Base-by-base conservation (phyloP, 805 yeast genomes). In the Citeromyces matritensis region DNA sequence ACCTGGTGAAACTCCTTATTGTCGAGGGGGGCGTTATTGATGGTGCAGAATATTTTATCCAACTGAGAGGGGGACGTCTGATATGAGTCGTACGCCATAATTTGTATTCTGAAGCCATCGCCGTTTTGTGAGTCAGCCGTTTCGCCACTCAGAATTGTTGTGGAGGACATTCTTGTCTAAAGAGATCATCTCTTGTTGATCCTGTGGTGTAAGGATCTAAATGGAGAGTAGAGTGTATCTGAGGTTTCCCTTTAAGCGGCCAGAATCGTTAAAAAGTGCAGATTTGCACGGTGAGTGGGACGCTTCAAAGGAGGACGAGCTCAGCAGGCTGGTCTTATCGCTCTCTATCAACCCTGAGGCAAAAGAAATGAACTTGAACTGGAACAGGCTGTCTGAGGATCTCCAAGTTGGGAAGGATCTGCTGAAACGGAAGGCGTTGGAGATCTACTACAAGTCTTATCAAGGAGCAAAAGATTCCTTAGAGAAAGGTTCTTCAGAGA, bases 1-100 rank as follows among this genome's bases (percentile, higher is more conserved):
- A 80, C 86, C 28, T 65, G 67, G 3, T 49, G 39, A 23, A 60
- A 56, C 5, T 39, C 34, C n/a, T n/a, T n/a, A 31, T 19, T 29
- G 31, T 15, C 24, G 21, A 24, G 28, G 19, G 32, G 34, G 6
- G 33, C 37, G 3, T 46, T 44, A 15, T 47, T 50, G 7, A 47
- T n/a, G 38, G 66, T 39, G 42, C 49, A 47, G 44, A 44, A 19
- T 30, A 37, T 35, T 48, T 58, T 58, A 40, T 80, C 93, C 13
- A 79, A 19, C 7, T 14, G 45, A 4, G 71, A 51, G 1, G 86
- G 81, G 4, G 47, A 33, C n/a, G 60, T 37, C 42, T 68, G 78
- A 45, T 81, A 81, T n/a, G 69, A 58, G 45, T 81, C 93, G 40
- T 65, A 69, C 33, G 67, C 63, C 37, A 72, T 66, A 34, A 80